Evolutionary conservation across 2,329 filamentous ascomycete species (phyloP).

Genomic region (Cryphonectria nitschkei): DNA sequence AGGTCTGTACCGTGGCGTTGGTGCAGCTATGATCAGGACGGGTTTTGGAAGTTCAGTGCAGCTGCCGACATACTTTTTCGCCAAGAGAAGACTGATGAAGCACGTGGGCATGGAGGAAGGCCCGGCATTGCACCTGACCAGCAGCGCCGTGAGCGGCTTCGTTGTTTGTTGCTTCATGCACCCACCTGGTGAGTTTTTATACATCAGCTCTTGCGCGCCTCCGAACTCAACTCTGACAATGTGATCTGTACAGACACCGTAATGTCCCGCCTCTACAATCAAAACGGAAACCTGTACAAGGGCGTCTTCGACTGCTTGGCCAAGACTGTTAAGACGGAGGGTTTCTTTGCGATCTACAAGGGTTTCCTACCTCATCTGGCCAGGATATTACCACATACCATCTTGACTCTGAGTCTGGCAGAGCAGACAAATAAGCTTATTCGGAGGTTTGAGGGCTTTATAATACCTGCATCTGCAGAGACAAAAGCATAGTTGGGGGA

Average conservation of each 20-base stretch:
- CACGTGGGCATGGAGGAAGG: conserved; percentile 92
- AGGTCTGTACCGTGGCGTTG: conserved; percentile 88
- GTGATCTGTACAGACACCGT: conserved; percentile 73
- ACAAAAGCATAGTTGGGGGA: conserved; percentile 13
- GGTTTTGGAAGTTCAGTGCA: conserved; percentile 96
- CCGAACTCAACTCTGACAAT: conserved; percentile 20
- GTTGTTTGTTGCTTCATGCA: conserved; percentile 99
- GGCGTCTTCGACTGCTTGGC: conserved; percentile 89
- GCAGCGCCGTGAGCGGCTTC: conserved; percentile 88
- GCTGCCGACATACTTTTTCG: conserved; percentile 96
- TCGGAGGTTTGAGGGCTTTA: conserved; percentile 67
- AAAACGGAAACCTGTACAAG: conserved; percentile 95
- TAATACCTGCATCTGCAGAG: conserved; percentile 21
- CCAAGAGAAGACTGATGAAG: conserved; percentile 80
- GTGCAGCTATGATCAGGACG: conserved; percentile 92
- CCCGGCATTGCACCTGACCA: conserved; percentile 83
- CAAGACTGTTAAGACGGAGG: conserved; percentile 91
- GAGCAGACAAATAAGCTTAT: conserved; percentile 97
- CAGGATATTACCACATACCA: conserved; percentile 92
- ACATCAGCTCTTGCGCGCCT: background rate
- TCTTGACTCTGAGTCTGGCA: conserved; percentile 87
- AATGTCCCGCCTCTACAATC: conserved; percentile 99
- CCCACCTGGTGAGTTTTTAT: conserved; percentile 70
- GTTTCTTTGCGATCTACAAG: conserved; percentile 93
- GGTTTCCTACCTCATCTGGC: conserved; percentile 95